Percentiles rank a stretch among this genome's conserved stretches.
These are phyloP conservation scores for Phytophthora sp. DNA, from an alignment of 352 stramenopile species.

Conservation along the genomic window DNA sequence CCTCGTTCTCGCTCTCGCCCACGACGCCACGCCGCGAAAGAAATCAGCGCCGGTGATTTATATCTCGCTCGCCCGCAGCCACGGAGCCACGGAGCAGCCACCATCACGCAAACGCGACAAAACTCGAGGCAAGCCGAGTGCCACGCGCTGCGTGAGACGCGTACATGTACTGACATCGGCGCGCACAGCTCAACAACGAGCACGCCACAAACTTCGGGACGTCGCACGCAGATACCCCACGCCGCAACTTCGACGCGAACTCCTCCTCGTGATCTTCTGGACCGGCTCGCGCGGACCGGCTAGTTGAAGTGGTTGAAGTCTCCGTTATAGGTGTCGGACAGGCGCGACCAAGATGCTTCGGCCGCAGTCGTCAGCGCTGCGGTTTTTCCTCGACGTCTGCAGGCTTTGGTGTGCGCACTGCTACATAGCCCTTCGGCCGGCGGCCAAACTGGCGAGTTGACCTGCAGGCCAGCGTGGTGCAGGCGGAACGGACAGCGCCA, in stretches of 20 bases:
- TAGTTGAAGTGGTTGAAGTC: constrained; percentile 37
- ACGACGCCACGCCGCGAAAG: constrained; percentile 15
- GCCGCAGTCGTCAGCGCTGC: constrained; percentile 11
- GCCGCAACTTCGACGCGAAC: constrained; percentile 7
- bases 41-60: constrained; percentile 35
- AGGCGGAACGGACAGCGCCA: constrained; percentile 30
- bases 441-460: constrained; percentile 27
- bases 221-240: constrained; percentile 10
- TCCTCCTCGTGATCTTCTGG: constrained; percentile 23
- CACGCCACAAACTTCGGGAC: constrained; percentile 24
- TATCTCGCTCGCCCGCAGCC: constrained; percentile 5
- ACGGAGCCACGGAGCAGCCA: not conserved
- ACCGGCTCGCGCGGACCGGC: constrained; percentile 38
- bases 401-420: not conserved
- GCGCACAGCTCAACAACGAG: not conserved
- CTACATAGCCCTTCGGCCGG: constrained; percentile 3
- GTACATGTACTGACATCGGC: no score
- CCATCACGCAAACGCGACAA: not conserved
- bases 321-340: constrained; percentile 31
- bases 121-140: constrained; percentile 9
- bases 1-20: constrained; percentile 7
- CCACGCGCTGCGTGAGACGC: constrained; percentile 13
- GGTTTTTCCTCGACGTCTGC: constrained; percentile 4
- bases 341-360: constrained; percentile 14
- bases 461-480: constrained; percentile 5